These are phyloP conservation scores for Escovopsis weberi DNA, from an alignment of 2,329 filamentous ascomycete genomes.

Conservation along the genomic window DNA sequence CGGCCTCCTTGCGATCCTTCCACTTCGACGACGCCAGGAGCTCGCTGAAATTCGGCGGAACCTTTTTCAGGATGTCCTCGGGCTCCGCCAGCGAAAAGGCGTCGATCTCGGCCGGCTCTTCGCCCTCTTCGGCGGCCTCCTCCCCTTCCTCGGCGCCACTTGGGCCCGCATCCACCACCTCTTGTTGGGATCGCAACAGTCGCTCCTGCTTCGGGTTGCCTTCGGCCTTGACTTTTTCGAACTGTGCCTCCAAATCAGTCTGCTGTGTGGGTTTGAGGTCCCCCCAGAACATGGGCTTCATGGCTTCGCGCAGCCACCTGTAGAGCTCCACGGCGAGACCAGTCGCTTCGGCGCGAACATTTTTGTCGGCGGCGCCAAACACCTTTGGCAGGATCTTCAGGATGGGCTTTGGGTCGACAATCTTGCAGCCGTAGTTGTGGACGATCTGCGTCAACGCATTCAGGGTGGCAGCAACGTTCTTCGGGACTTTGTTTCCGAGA, in stretches of 20 bases:
- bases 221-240: constrained; percentile 85
- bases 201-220: constrained; percentile 79
- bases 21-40: constrained; percentile 83
- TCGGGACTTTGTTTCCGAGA: constrained; percentile 78
- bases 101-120: constrained; percentile 52
- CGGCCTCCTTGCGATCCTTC: constrained; percentile 93
- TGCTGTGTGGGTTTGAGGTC: constrained; percentile 95
- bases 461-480: constrained; percentile 61
- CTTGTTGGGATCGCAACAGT: constrained; percentile 78
- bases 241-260: constrained; percentile 80
- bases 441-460: constrained; percentile 69
- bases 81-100: constrained; percentile 72
- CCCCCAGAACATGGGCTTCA: constrained; percentile 96
- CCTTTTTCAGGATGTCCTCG: constrained; percentile 68
- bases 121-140: constrained; percentile 39
- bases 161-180: constrained; percentile 57
- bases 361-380: constrained; percentile 95
- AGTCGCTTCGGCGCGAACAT: constrained; percentile 86
- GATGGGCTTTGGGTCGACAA: constrained; percentile 82
- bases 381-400: constrained; percentile 79
- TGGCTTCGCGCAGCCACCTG: constrained; percentile 90
- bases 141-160: constrained; percentile 43
- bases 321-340: constrained; percentile 89
- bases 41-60: constrained; percentile 72
- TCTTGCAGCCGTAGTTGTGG: constrained; percentile 89